phyloP scores from a whole-genome alignment of 1,139 yeast genomes.

The Candida glucosophila region DNA sequence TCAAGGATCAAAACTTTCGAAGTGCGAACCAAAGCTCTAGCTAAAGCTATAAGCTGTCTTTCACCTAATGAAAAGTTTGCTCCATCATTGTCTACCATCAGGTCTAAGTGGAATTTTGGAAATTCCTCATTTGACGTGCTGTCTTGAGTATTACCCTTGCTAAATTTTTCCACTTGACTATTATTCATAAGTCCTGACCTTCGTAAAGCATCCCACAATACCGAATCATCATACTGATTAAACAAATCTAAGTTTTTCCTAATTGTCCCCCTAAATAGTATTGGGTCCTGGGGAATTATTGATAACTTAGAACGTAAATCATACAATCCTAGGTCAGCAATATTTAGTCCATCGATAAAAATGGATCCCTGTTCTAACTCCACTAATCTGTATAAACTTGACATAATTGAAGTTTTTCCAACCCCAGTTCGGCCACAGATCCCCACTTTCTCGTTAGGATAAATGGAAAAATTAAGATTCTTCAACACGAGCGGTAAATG shows the following conservation, averaged over 20 bases:
- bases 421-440: slow-evolving; percentile 98
- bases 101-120: slow-evolving; percentile 44
- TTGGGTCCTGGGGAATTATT: slow-evolving; percentile 40
- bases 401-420: slow-evolving; percentile 91
- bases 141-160: slow-evolving; percentile 8
- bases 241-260: slow-evolving; percentile 37
- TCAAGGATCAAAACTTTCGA: slow-evolving; percentile 44
- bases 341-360: slow-evolving; percentile 78
- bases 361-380: slow-evolving; percentile 81
- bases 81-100: slow-evolving; percentile 45
- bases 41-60: slow-evolving; percentile 44
- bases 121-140: slow-evolving; percentile 14
- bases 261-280: slow-evolving; percentile 31
- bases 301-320: slow-evolving; percentile 26
- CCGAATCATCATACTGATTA: slow-evolving; percentile 25
- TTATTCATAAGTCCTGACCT: slow-evolving; percentile 34
- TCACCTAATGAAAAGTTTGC: slow-evolving; percentile 49
- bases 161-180: slow-evolving; percentile 14
- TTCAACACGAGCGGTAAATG: slow-evolving; percentile 84
- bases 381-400: slow-evolving; percentile 83
- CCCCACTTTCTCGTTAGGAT: slow-evolving; percentile 78
- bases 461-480: slow-evolving; percentile 67
- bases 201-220: slow-evolving; percentile 36
- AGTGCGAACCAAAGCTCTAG: slow-evolving; percentile 43
- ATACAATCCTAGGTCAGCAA: slow-evolving; percentile 35